Evolutionary conservation across 2,329 filamentous ascomycete species (phyloP).

Genomic region (Fusarium foetens): DNA sequence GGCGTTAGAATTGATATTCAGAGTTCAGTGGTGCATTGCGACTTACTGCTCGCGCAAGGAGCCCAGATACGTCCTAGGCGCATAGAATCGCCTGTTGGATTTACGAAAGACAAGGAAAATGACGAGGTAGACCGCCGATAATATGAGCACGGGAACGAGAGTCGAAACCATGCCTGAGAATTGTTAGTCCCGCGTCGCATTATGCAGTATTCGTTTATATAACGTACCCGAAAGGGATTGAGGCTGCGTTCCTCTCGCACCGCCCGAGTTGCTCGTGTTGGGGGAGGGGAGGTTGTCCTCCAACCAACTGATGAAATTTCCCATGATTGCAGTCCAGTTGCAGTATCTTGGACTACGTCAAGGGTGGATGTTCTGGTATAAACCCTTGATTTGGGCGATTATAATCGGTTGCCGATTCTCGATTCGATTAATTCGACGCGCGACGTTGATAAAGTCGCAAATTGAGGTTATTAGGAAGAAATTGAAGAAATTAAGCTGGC

Average conservation of each 20-base stretch:
- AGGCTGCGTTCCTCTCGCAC: constrained; percentile 42
- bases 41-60: constrained; percentile 62
- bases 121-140: constrained; percentile 59
- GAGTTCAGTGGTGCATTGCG: background rate
- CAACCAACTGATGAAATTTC: constrained; percentile 54
- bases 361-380: constrained; percentile 1
- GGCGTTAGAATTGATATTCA: constrained; percentile 20
- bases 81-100: constrained; percentile 63
- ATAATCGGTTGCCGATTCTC: background rate
- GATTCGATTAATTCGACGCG: constrained; percentile 8
- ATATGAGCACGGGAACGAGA: constrained; percentile 62
- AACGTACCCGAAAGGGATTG: constrained; percentile 50
- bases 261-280: constrained; percentile 43
- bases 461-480: constrained; percentile 17
- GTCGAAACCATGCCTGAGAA: constrained; percentile 58
- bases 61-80: constrained; percentile 62
- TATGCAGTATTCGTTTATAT: background rate
- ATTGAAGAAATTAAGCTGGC: constrained; percentile 3
- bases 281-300: constrained; percentile 45
- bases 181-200: constrained; percentile 10
- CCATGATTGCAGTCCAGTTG: constrained; percentile 46
- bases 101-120: constrained; percentile 63
- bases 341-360: constrained; percentile 5
- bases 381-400: constrained; percentile 11
- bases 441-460: background rate